phyloP scores from a whole-genome alignment of 164 flowering plant species.

The Tetracentron sinense region DNA sequence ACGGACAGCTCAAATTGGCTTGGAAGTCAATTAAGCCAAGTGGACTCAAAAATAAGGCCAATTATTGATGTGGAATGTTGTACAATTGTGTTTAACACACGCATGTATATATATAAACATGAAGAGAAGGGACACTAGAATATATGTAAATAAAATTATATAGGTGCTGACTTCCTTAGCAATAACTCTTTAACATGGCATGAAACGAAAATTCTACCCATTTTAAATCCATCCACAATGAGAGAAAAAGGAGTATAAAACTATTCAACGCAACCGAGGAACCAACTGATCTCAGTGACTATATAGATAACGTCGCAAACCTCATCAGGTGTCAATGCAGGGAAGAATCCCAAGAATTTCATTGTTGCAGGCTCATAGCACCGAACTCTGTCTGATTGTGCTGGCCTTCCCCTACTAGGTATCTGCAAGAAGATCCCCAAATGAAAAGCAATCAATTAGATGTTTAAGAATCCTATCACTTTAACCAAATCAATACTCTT shows the following conservation, averaged over 20 bases:
- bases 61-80: no score
- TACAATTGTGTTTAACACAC: no score
- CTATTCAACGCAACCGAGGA: no score
- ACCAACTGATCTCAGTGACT: no score
- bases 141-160: no score
- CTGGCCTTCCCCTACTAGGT: slow-evolving; percentile 73
- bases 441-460: background rate
- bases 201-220: background rate
- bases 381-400: slow-evolving; percentile 72
- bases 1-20: no score
- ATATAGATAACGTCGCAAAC: no score
- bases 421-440: slow-evolving; percentile 45
- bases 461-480: background rate
- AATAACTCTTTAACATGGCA: background rate
- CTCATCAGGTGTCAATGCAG: slow-evolving; percentile 76
- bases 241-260: no score
- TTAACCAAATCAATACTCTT: background rate
- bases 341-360: slow-evolving; percentile 85
- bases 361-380: slow-evolving; percentile 99
- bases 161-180: no score
- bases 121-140: background rate
- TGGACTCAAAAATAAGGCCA: no score
- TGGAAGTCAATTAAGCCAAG: no score
- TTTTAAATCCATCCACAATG: no score
- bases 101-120: background rate